Conservation (phyloP, 2,329 filamentous ascomycete species). For the Chaetoscypha palmicola region DNA sequence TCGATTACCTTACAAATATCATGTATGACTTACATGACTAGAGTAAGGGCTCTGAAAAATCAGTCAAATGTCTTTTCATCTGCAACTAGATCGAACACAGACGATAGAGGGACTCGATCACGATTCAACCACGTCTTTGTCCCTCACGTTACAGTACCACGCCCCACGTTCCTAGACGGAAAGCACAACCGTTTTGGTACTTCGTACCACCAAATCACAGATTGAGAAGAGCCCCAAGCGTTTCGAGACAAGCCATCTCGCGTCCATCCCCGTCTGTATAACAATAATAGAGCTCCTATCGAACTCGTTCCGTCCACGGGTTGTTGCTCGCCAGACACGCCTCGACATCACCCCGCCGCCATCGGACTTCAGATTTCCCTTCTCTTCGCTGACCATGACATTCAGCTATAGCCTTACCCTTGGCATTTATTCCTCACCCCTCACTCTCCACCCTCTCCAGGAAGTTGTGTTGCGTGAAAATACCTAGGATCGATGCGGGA, state of each 20-base stretch:
- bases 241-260: slow-evolving; percentile 5
- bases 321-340: neutral
- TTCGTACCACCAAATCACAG: neutral
- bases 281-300: neutral
- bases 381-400: neutral
- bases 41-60: too few relatives aligned
- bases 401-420: neutral
- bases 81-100: slow-evolving; percentile 4
- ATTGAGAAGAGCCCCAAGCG: neutral
- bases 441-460: neutral
- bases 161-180: neutral
- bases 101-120: neutral
- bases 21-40: too few relatives aligned
- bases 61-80: too few relatives aligned
- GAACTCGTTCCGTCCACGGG: neutral
- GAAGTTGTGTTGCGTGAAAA: slow-evolving; percentile 1
- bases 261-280: slow-evolving; percentile 1
- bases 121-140: neutral
- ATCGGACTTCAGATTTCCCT: neutral
- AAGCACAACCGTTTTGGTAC: slow-evolving; percentile 4
- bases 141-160: too few relatives aligned
- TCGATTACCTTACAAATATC: neutral
- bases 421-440: neutral
- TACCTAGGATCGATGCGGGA: neutral
- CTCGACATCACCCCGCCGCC: neutral